Base-by-base conservation (phyloP, 1,284 basidiomycete species). In the Rhodofomes roseus region DNA sequence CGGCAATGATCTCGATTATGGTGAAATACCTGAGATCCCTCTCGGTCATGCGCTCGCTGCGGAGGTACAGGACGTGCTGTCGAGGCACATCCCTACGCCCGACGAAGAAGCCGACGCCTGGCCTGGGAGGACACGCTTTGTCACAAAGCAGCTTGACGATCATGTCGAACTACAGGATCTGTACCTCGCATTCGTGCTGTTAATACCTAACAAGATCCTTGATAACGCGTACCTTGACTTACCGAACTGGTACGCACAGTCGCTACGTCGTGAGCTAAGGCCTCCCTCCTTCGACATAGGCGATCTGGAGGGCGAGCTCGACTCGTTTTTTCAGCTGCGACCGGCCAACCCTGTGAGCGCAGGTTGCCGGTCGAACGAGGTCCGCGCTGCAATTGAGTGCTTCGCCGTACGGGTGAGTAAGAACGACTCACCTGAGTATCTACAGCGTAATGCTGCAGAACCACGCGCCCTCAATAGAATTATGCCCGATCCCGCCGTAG, bases 221-320 rank as follows among this genome's bases (percentile, higher is more conserved):
- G 59, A 59, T 27, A 62, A 65, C 16, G 23, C 37, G 0, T 54
- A 53, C 18, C 27, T 62, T 7, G 61, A 61, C 48, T 25, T 62
- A 22, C 59, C 63, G 2, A 60, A 64, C 14, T 59, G 36, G 23
- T 62, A 59, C 20, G 59, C 56, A 4, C 11, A 22, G 40, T 23
- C n/a, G 18, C 23, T 20, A 14, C 9, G 29, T 2, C 44, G 39
- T 18, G 29, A 29, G 11, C 27, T 18, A 2, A 0, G 2, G 34
- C 39, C 18, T 18, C 14, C 0, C 23, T 16, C 2, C 48, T 58
- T 40, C 22, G 12, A 0, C 12, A 43, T 20, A 52, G 31, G 53
- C 14, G 57, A 60, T 20, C 53, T 60, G 34, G 34, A 58, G 44
- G 59, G 55, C 22, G 61, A 65, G 54, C 50, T 61, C 1, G 54